A percentile compares a stretch with the other conserved stretches of the same genome.
phyloP scores from a whole-genome alignment of 2,329 filamentous ascomycete species.

The Aspergillus melleus region DNA sequence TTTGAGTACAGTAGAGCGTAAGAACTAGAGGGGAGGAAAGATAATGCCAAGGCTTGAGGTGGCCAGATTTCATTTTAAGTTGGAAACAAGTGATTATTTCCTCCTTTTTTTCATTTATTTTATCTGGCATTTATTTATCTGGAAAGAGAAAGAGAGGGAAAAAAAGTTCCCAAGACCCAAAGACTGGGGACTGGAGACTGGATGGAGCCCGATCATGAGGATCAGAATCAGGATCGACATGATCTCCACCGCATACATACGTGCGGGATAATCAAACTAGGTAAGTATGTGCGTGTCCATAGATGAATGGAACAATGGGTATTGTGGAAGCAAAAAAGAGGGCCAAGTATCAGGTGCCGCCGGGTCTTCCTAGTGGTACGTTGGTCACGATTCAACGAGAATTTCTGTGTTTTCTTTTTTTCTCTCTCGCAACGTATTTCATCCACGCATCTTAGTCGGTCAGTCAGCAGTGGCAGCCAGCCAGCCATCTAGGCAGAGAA shows the following conservation, averaged over 20 bases:
- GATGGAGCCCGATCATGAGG: neutral
- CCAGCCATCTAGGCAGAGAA: neutral
- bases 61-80: no score
- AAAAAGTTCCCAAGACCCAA: neutral
- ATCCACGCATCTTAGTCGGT: no score
- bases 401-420: neutral
- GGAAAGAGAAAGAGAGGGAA: no score
- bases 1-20: no score
- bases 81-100: no score
- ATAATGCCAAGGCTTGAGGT: no score
- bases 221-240: conserved; percentile 12
- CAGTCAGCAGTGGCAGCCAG: no score
- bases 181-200: neutral
- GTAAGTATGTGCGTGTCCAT: neutral
- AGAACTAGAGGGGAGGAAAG: no score
- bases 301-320: neutral
- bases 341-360: neutral
- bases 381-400: neutral
- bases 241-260: conserved; percentile 17
- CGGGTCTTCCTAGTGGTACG: neutral
- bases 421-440: neutral
- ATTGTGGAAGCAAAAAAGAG: neutral
- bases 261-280: conserved; percentile 10
- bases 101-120: no score
- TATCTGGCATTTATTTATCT: no score